Percentiles rank a stretch among this genome's conserved stretches.
Conservation (phyloP, 768 basidiomycete species). For the Leucocoprinus birnbaumii region DNA sequence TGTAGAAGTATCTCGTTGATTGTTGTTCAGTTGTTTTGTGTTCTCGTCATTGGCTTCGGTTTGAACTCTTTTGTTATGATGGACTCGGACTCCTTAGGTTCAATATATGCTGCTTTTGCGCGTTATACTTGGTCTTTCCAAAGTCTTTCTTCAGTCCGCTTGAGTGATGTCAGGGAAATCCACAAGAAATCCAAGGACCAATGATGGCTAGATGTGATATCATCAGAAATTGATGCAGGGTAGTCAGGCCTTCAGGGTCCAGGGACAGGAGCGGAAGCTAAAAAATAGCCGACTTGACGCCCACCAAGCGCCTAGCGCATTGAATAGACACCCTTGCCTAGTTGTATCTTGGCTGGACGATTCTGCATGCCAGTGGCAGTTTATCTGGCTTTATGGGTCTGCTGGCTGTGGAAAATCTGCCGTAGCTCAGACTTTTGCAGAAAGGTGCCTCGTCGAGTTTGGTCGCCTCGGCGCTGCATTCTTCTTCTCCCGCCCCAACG, state of each 20-base stretch:
- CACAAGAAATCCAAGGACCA: too few species aligned
- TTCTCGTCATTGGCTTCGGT: background rate
- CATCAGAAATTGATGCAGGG: too few species aligned
- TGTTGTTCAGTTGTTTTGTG: conserved; percentile 7
- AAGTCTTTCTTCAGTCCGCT: conserved; percentile 6
- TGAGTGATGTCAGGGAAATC: background rate
- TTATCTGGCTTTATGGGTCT: background rate
- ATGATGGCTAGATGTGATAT: too few species aligned
- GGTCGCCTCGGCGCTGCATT: conserved; percentile 1
- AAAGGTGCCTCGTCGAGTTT: background rate
- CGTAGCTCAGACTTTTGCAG: background rate
- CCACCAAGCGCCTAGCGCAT: too few species aligned
- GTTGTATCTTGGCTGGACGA: background rate
- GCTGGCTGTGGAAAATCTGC: conserved; percentile 7
- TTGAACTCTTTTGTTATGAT: background rate
- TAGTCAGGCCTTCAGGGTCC: too few species aligned
- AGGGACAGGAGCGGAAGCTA: too few species aligned
- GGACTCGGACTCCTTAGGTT: conserved; percentile 13
- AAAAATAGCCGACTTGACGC: too few species aligned
- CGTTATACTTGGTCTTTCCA: too few species aligned
- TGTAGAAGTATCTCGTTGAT: background rate
- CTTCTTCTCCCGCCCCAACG: conserved; percentile 3
- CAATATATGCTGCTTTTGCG: conserved; percentile 13
- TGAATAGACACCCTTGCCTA: too few species aligned
- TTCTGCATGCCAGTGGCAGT: background rate